Conservation (phyloP, 495 filamentous ascomycete species). For the Haplographium delicatum region DNA sequence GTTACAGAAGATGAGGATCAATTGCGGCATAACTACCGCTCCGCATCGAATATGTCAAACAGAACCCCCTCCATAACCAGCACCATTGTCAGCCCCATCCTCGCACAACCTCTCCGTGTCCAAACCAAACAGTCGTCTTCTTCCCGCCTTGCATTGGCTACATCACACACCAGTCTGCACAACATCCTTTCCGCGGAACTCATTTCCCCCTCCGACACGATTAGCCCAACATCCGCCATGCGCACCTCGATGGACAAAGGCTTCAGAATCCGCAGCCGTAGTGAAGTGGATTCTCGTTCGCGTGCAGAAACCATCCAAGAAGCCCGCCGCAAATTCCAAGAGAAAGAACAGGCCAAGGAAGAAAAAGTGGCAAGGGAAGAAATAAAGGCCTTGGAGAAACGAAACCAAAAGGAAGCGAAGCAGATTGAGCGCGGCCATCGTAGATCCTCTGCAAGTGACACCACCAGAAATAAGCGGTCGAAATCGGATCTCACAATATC, state of each 20-base stretch:
- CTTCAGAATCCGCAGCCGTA: slow-evolving; percentile 47
- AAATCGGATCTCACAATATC: slow-evolving; percentile 17
- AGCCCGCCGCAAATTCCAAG: slow-evolving; percentile 48
- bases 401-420: slow-evolving; percentile 19
- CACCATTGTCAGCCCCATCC: slow-evolving; percentile 19
- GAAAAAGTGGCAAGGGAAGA: slow-evolving; percentile 52
- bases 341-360: slow-evolving; percentile 48
- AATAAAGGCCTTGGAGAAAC: slow-evolving; percentile 31
- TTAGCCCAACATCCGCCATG: slow-evolving; percentile 23
- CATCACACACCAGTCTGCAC: slow-evolving; percentile 33
- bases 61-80: slow-evolving; percentile 39
- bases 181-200: slow-evolving; percentile 21
- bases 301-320: slow-evolving; percentile 43
- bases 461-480: slow-evolving; percentile 18
- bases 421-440: slow-evolving; percentile 17
- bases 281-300: slow-evolving; percentile 41
- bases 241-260: slow-evolving; percentile 46
- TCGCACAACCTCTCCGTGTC: slow-evolving; percentile 36
- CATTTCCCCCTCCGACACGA: slow-evolving; percentile 21
- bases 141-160: slow-evolving; percentile 29
- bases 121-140: slow-evolving; percentile 31
- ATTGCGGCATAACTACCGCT: slow-evolving; percentile 19
- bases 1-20: slow-evolving; percentile 47
- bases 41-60: slow-evolving; percentile 28
- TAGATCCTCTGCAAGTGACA: slow-evolving; percentile 18